Evolutionary conservation across 2,329 filamentous ascomycete genomes (phyloP).

Genomic region (Hypomyces rosellus): DNA sequence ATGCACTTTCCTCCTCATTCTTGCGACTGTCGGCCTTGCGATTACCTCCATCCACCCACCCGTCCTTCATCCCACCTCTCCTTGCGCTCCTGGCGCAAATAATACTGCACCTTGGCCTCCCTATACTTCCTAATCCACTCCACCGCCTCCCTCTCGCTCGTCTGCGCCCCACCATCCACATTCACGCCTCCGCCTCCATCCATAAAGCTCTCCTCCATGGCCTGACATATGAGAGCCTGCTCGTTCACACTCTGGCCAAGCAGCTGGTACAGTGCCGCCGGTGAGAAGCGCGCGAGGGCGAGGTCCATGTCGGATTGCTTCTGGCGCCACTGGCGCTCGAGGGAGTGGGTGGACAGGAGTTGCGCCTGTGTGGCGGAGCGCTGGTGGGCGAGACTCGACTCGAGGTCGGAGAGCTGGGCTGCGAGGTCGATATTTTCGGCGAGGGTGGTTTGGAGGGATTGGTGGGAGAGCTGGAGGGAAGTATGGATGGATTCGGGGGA

Average conservation of each 20-base stretch:
- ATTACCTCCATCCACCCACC: conserved; percentile 84
- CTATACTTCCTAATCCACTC: conserved; percentile 82
- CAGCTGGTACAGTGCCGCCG: conserved; percentile 77
- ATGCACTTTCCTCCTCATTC: no score
- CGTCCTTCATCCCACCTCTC: conserved; percentile 93
- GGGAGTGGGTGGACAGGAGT: conserved; percentile 72
- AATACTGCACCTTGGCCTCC: conserved; percentile 72
- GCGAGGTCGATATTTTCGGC: conserved; percentile 67
- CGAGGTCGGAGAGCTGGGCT: conserved; percentile 53
- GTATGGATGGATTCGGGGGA: conserved; percentile 63
- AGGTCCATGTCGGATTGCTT: conserved; percentile 87
- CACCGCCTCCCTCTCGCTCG: conserved; percentile 71
- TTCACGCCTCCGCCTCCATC: conserved; percentile 40
- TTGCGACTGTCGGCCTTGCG: background rate
- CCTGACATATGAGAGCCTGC: conserved; percentile 72
- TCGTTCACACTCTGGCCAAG: conserved; percentile 71
- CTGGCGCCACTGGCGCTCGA: conserved; percentile 87
- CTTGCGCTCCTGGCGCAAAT: conserved; percentile 77
- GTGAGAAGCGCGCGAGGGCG: conserved; percentile 76
- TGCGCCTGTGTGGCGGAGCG: conserved; percentile 72
- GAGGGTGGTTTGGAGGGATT: conserved; percentile 58
- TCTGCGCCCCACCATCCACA: conserved; percentile 24
- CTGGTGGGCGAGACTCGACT: conserved; percentile 50
- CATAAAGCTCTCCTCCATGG: conserved; percentile 88
- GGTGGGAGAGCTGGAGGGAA: conserved; percentile 59